Evolutionary conservation across 129 eudicot genomes (phyloP).

Genomic region (Tagetes patula): DNA sequence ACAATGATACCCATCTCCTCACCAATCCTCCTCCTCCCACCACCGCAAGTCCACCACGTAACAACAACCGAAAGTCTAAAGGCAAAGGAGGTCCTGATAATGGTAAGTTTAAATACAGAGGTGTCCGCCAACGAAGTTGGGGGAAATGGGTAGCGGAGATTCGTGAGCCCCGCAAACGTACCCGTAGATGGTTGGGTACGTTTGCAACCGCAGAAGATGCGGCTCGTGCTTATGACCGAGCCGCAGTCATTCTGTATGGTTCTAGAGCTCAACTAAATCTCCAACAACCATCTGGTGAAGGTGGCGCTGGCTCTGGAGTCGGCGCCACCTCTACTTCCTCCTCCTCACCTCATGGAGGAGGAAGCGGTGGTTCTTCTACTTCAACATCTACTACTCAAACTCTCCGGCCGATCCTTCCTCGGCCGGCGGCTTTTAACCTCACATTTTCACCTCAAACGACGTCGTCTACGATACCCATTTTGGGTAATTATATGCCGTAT

Average conservation of each 20-base stretch:
- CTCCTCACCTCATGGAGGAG: constrained; percentile 2
- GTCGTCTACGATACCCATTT: constrained; percentile 7
- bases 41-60: constrained; percentile 22
- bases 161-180: constrained; percentile 78
- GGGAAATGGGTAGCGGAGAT: constrained; percentile 93
- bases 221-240: constrained; percentile 83
- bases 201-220: constrained; percentile 89
- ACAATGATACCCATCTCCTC: constrained; percentile 18
- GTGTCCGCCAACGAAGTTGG: constrained; percentile 89
- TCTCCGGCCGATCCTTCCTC: constrained; percentile 76
- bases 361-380: constrained; percentile 30
- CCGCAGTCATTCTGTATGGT: constrained; percentile 68
- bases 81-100: constrained; percentile 82
- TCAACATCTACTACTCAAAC: constrained; percentile 51
- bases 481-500: constrained; percentile 37
- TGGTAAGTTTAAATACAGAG: constrained; percentile 61
- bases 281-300: constrained; percentile 43
- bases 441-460: constrained; percentile 37
- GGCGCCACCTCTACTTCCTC: constrained; percentile 18
- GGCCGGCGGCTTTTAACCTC: constrained; percentile 59
- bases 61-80: constrained; percentile 32
- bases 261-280: constrained; percentile 76
- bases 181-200: constrained; percentile 81
- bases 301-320: neutral
- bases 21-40: constrained; percentile 25